Evolutionary conservation across 192 early-diverging fungal species (phyloP), one percentile per base, ranked within the genome.

Genomic region (Lunasporangiospora selenospora): DNA sequence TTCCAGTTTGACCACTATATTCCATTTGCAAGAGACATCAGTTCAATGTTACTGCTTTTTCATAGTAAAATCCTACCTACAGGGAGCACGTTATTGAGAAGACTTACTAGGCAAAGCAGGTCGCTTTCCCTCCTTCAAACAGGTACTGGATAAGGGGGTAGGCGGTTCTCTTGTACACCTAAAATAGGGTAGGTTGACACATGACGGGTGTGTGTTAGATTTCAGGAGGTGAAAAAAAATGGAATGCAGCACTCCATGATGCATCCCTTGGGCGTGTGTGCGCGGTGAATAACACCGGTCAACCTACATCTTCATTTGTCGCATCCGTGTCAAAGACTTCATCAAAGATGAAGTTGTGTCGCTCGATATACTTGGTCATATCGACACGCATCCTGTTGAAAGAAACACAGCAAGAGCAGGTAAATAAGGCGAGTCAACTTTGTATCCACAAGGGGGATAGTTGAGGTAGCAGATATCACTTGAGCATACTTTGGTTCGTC

Each of bases 51-150:
- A 29, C 49, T 34, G n/a, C 3, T 2, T 34, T 29, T 4, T 3
- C 6, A 19, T 4, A 6, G 3, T 52, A 3, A 3, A 6, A 3
- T 3, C 27, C 18, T 18, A 4, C 4, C 49, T 4, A 24, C 3
- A 26, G 8, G 18, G 6, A 7, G 19, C 27, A 30, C 16, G 41
- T n/a, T n/a, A n/a, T n/a, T n/a, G n/a, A n/a, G n/a, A n/a, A n/a
- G n/a, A n/a, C n/a, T n/a, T 85, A 89, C 89, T 97, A 97, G 29
- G 94, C 95, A 89, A 98, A 98, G 66, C 94, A 96, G 10, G 95
- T 98, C 0, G 93, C 93, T 52, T 95, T 96, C 53, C 95, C 95
- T 1, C 95, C 95, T 15, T 76, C 57, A 52, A 97, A 97, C 31
- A 96, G 86, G 67, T 95, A 95, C 47, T 94, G 85, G 1, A 97